These are phyloP conservation scores for Paramecium tetraurelia DNA, from an alignment of 73 alveolate genomes.

Conservation along the genomic window DNA sequence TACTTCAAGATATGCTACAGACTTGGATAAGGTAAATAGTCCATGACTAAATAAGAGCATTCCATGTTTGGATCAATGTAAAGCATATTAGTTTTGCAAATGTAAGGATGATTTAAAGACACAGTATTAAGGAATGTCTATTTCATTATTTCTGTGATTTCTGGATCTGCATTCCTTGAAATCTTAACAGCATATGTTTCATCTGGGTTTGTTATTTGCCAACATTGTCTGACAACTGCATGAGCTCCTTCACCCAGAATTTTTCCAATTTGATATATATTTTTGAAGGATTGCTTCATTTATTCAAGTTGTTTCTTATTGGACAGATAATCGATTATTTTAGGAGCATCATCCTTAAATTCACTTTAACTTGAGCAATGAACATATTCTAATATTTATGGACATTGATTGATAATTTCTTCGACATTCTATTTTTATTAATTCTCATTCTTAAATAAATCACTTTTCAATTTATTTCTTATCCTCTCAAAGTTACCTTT, in stretches of 20 bases:
- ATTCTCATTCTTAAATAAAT: not conserved
- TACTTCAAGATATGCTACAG: not conserved
- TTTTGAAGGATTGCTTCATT: constrained; percentile 23
- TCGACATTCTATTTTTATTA: not conserved
- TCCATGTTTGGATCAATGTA: constrained; percentile 39
- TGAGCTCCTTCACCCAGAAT: constrained; percentile 45
- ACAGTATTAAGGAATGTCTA: constrained; percentile 16
- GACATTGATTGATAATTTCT: constrained; percentile 1
- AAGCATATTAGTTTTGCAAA: not conserved
- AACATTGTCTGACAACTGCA: constrained; percentile 52
- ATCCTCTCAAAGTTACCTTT: constrained; percentile 13
- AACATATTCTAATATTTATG: constrained; percentile 1
- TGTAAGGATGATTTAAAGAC: constrained; percentile 5
- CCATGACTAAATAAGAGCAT: not conserved
- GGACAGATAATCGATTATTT: not conserved
- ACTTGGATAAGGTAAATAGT: constrained; percentile 49
- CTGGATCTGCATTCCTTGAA: constrained; percentile 3
- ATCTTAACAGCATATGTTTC: constrained; percentile 49
- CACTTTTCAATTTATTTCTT: not conserved
- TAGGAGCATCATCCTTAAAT: not conserved
- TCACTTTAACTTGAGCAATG: constrained; percentile 9
- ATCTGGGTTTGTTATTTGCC: constrained; percentile 38
- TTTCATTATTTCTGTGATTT: constrained; percentile 36
- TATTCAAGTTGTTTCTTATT: not conserved
- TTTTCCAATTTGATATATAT: constrained; percentile 26